Evolutionary conservation across 768 basidiomycete species (phyloP).

Genomic region (Rhizopogon sp.): DNA sequence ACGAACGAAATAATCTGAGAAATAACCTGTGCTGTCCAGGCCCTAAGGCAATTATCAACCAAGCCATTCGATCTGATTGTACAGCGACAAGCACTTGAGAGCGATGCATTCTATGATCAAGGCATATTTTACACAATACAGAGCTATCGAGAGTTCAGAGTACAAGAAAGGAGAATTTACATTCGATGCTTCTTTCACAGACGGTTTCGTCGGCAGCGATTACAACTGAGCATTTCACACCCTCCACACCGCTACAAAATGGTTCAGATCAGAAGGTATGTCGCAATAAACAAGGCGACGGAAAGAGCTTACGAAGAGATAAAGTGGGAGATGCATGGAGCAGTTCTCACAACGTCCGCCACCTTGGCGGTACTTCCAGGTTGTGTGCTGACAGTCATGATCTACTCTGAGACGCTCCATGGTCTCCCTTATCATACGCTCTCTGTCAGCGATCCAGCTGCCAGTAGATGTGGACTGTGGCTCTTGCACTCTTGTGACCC

Average conservation of each 20-base stretch:
- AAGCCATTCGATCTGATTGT: no score
- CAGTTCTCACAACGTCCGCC: conserved; percentile 46
- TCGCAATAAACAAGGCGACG: neutral
- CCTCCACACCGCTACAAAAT: conserved; percentile 25
- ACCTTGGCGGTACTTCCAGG: conserved; percentile 42
- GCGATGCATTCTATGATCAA: no score
- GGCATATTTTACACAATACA: no score
- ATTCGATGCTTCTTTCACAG: conserved; percentile 10
- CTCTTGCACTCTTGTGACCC: neutral
- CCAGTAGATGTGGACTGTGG: neutral
- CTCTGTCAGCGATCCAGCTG: conserved; percentile 4
- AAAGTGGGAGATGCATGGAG: conserved; percentile 33
- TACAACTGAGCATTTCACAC: conserved; percentile 31
- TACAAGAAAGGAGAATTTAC: no score
- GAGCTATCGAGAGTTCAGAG: no score
- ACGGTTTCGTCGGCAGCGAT: conserved; percentile 34
- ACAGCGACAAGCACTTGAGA: no score
- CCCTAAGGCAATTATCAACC: no score
- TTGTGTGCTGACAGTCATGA: conserved; percentile 46
- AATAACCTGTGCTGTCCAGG: no score
- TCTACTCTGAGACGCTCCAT: conserved; percentile 40
- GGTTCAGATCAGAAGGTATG: neutral
- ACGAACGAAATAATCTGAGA: no score
- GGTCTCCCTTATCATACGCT: conserved; percentile 23
- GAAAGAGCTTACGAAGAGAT: conserved; percentile 42